Base-by-base conservation (phyloP, 106 monocot species). In the Allium cepa region DNA sequence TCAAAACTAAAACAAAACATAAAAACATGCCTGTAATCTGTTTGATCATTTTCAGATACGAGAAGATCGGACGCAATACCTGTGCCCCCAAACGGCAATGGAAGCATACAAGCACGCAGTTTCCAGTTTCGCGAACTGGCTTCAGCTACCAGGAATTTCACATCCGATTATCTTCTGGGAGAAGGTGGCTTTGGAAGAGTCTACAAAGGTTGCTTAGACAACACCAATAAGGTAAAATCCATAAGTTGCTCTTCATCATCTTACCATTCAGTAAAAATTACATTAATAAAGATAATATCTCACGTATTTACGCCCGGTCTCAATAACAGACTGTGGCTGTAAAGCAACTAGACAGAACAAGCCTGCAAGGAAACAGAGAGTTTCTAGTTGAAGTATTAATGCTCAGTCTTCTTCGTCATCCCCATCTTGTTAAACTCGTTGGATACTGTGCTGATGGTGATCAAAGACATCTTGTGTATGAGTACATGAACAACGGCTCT, bases 391-490 rank as follows among this genome's bases (percentile, higher is more conserved):
- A 82, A 69, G 86, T 86, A 47, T 14, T 82, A 22, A 82, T 82
- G 86, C 76, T 86, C 57, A 86, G 86, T 61, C 82, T 76, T 28
- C 82, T 86, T 16, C 79, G 82, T 63, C 86, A 86, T 68, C 77
- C 50, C 56, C 82, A 86, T 64, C 76, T 86, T 22, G 82, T 86
- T 28, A 82, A 86, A 57, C 73, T 86, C 49, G 62, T 82, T 13
- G 86, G 86, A 17, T 86, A 86, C 64, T 86, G 86, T 22, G 82
- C 86, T 10, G 86, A 86, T 50, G 86, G 86, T 3, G 86, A 86
- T 73, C 86, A 86, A 60, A 79, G 82, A 56, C 79, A 82, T n/a
- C 56, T 86, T 51, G 86, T 86, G 14, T 82, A 86, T 50, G 86
- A 86, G 67, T 82, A 46, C 63, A 76, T 86, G 76, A 49, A 66